Conservation (phyloP, 2,329 filamentous ascomycete species). For the Dothideomycetes sp. region DNA sequence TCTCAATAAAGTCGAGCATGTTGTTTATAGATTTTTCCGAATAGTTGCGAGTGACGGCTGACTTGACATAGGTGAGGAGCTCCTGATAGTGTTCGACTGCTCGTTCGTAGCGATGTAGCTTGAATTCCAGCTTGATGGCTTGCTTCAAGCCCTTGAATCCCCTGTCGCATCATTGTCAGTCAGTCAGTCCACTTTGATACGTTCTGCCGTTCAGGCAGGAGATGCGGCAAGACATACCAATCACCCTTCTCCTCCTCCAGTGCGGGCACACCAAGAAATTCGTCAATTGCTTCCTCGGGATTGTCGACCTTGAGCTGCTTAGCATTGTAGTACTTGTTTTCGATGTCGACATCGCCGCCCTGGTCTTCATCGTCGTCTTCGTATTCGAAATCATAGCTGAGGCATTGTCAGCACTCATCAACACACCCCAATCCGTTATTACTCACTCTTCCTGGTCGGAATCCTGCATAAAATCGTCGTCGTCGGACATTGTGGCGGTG, state of each 20-base stretch:
- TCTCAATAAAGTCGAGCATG: conserved; percentile 96
- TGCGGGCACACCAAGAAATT: conserved; percentile 80
- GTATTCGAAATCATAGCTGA: conserved; percentile 90
- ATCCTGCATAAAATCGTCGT: conserved; percentile 91
- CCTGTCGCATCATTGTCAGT: conserved; percentile 27
- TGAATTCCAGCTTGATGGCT: conserved; percentile 94
- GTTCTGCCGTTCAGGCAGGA: too few relatives aligned
- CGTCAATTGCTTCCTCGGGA: conserved; percentile 78
- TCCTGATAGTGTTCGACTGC: conserved; percentile 88
- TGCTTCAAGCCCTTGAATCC: conserved; percentile 98
- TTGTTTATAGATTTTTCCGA: conserved; percentile 99
- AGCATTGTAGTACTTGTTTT: conserved; percentile 99
- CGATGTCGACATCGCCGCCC: conserved; percentile 81
- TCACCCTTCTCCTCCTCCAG: conserved; percentile 89
- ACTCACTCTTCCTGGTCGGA: conserved; percentile 75
- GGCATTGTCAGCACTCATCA: conserved; percentile 22
- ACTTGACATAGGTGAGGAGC: conserved; percentile 94
- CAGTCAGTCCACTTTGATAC: background rate
- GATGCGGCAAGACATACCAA: conserved; percentile 48
- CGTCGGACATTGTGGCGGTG: conserved; percentile 58
- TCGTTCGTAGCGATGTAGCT: conserved; percentile 78
- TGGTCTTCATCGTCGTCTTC: conserved; percentile 89
- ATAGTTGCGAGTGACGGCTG: conserved; percentile 93
- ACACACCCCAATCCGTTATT: too few relatives aligned
- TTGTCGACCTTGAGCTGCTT: conserved; percentile 89